A percentile compares a stretch with the other conserved stretches of the same genome.
Conservation (phyloP, 371 early-diverging fungal genomes). For the Apophysomyces elegans region DNA sequence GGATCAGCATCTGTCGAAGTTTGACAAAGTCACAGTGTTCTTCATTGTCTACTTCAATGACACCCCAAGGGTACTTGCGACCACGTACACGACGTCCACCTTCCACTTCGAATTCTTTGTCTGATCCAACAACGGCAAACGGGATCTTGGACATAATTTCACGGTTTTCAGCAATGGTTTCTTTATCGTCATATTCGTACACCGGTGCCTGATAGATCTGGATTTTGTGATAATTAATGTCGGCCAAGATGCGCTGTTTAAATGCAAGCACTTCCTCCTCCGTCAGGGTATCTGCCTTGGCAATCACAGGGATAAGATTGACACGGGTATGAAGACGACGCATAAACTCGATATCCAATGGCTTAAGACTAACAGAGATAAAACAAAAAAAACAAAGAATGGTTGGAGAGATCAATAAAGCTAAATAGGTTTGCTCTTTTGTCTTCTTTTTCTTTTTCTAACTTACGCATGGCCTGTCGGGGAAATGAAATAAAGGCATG, state of each 20-base stretch:
- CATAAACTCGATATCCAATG: constrained; percentile 97
- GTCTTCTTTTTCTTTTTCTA: too few relatives aligned
- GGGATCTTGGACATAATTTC: constrained; percentile 96
- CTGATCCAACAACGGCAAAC: constrained; percentile 97
- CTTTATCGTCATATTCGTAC: constrained; percentile 93
- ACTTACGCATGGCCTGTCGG: constrained; percentile 91
- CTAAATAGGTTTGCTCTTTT: background rate
- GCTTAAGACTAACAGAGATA: constrained; percentile 64
- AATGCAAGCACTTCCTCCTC: constrained; percentile 91
- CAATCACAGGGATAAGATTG: constrained; percentile 98
- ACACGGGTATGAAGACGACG: constrained; percentile 90
- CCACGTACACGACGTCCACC: constrained; percentile 91
- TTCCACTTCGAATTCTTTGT: constrained; percentile 81
- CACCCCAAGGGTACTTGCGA: constrained; percentile 96
- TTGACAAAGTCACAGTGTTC: constrained; percentile 94
- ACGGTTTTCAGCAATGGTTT: constrained; percentile 91
- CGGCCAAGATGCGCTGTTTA: constrained; percentile 92
- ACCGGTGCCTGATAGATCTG: constrained; percentile 92
- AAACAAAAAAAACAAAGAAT: background rate
- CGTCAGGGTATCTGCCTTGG: constrained; percentile 98
- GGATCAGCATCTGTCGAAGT: constrained; percentile 89
- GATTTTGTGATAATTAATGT: constrained; percentile 93
- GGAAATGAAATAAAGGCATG: constrained; percentile 97
- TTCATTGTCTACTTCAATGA: constrained; percentile 92
- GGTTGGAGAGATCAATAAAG: background rate